Base-by-base conservation (phyloP, 2,329 filamentous ascomycete species). In the Lecanicillium sp. region DNA sequence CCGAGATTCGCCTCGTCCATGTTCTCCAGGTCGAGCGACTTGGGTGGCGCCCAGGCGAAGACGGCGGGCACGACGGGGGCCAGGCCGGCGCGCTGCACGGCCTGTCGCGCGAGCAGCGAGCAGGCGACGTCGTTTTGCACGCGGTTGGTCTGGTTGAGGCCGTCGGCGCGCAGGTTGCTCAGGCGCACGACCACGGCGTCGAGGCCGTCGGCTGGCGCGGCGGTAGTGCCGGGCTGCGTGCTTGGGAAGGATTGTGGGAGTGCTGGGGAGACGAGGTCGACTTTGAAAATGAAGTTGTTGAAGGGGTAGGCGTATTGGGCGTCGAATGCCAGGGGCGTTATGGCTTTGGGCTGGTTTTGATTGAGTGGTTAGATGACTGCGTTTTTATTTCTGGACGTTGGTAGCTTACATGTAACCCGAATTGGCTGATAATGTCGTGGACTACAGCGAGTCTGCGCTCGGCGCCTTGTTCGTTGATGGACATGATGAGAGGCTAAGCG, bases 61-160 rank as follows among this genome's bases (percentile, higher is more conserved):
- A 56, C 30, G 7, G 40, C 42, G 1, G 54, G 53, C 1, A 56
- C 28, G 10, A 51, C 19, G 3, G 9, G 9, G 0, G 29, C 41
- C 0, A 46, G 29, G 0, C 39, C 36, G 0, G 42, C 37, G 5
- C 28, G n/a, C 10, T 17, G 14, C 0, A 53, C 19, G 2, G 40
- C 35, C 27, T 50, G 17, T 2, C 51, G 51, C 7, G 44, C 46
- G n/a, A 56, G 39, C 2, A 37, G 29, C n/a, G 46, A 42, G 7
- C 49, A 45, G 2, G 50, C 50, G 3, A 56, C 52, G 13, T 56
- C 52, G 33, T 58, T 56, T 42, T 55, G 44, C 4, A 52, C 43
- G 4, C 54, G 49, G 20, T 42, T 43, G 14, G 37, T 39, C n/a
- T 46, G 33, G 30, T 46, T 44, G 20, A 41, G 12, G 15, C 38